phyloP scores from a whole-genome alignment of 495 filamentous ascomycete genomes.

The Aspergillus taichungensis region DNA sequence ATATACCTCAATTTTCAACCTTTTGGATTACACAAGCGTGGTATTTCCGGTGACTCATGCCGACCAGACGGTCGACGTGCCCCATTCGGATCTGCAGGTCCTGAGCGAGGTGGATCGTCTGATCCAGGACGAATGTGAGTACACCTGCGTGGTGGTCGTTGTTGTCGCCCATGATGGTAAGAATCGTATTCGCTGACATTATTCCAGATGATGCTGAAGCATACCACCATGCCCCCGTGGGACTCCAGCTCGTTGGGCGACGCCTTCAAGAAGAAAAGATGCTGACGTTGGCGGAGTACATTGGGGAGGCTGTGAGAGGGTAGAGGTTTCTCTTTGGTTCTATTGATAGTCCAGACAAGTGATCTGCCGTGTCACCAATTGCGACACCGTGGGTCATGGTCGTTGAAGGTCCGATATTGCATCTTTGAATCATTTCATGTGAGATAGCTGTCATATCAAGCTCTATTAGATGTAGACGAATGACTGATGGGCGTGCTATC shows the following conservation, averaged over 20 bases:
- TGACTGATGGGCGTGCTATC: too few relatives aligned
- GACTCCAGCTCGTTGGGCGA: slow-evolving; percentile 43
- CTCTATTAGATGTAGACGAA: too few relatives aligned
- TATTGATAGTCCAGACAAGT: too few relatives aligned
- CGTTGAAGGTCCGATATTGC: too few relatives aligned
- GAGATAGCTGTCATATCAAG: too few relatives aligned
- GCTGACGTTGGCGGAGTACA: slow-evolving; percentile 31
- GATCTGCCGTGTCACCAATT: too few relatives aligned
- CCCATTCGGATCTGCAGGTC: slow-evolving; percentile 24
- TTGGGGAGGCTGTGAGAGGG: slow-evolving; percentile 10
- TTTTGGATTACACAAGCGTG: slow-evolving; percentile 49
- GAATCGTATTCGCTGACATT: not conserved
- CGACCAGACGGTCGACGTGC: slow-evolving; percentile 44
- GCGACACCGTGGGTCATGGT: too few relatives aligned
- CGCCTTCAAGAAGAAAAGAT: slow-evolving; percentile 48
- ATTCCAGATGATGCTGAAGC: slow-evolving; percentile 41
- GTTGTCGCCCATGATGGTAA: too few relatives aligned
- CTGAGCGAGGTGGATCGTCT: slow-evolving; percentile 33
- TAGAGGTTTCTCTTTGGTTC: too few relatives aligned
- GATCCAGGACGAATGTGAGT: slow-evolving; percentile 47
- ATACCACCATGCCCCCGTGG: slow-evolving; percentile 47
- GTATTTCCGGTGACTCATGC: slow-evolving; percentile 50
- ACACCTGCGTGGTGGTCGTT: not conserved
- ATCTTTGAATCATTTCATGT: too few relatives aligned
- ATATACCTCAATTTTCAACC: slow-evolving; percentile 45